Evolutionary conservation across 2,329 filamentous ascomycete species (phyloP), one percentile per base, ranked within the genome.

Genomic region (Tolypocladium tundrense): DNA sequence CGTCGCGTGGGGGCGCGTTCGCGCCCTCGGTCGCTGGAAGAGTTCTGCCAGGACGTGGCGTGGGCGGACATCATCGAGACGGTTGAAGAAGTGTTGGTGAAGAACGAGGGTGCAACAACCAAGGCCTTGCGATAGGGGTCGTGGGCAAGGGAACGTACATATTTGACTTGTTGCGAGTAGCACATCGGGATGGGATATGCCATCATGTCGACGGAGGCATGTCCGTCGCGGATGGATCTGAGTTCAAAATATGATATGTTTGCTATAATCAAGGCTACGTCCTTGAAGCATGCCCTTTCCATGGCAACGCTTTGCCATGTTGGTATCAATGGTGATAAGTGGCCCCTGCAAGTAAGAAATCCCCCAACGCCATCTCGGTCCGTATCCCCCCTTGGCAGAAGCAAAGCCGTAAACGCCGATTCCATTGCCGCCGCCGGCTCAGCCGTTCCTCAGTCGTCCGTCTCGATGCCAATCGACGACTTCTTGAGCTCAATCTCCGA

Each of bases 401-500:
- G 16, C 48, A n/a, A 21, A 51, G 8, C 48, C 31, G 24, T 13
- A 51, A 50, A n/a, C 27, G 31, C 48, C 48, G 9, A n/a, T 6
- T 33, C 16, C 48, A 11, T 35, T 3, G 0, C 13, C 9, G 1
- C 27, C 9, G 16, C 45, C 45, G 3, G 24, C 10, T 11, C 1
- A 37, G 14, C 6, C 24, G 24, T 37, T 50, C n/a, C 43, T 55
- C 65, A 72, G 55, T 73, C 71, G 54, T 75, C 72, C 31, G 66
- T 65, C 57, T 75, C 72, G 31, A 74, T 72, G 54, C 73, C 73
- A 35, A 77, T 75, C 13, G 74, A 77, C 31, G 72, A 72, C 63
- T 74, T 74, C 66, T 77, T 77, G 59, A 77, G 69, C 61, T 73
- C 72, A 63, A 77, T 75, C 60, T 77, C 75, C 21, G 71, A 72